These are phyloP conservation scores for Schwanniomyces pseudopolymorphus DNA, from an alignment of 805 yeast species.

Conservation along the genomic window DNA sequence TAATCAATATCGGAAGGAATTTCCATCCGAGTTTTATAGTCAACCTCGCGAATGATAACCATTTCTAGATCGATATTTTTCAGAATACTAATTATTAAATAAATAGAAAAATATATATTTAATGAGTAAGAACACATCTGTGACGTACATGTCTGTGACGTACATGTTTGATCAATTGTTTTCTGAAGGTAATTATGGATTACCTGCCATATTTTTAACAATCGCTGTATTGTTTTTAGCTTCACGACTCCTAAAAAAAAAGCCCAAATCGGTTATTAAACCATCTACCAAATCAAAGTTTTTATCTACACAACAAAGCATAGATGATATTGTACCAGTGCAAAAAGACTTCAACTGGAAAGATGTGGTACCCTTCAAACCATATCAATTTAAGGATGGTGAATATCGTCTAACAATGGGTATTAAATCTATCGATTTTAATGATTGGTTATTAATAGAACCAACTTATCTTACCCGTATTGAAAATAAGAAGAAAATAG, in stretches of 20 bases:
- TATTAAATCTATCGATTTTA: constrained; percentile 37
- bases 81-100: not conserved
- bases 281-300: not conserved
- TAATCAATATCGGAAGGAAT: not conserved
- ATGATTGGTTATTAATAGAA: constrained; percentile 44
- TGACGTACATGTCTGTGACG: not conserved
- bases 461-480: constrained; percentile 28
- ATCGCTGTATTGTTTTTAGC: not conserved
- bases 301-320: not conserved
- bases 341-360: constrained; percentile 26
- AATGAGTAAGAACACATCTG: not conserved
- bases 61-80: too few relatives aligned
- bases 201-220: not conserved
- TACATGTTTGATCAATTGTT: not conserved
- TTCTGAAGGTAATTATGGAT: not conserved
- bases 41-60: not conserved
- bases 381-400: constrained; percentile 59
- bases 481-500: constrained; percentile 25
- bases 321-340: constrained; percentile 17
- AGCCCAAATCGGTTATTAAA: not conserved
- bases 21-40: not conserved
- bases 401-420: constrained; percentile 66
- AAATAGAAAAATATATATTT: not conserved
- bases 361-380: constrained; percentile 18
- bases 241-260: not conserved